Conservation (phyloP, 352 stramenopile species). For the Phytophthora syringae region DNA sequence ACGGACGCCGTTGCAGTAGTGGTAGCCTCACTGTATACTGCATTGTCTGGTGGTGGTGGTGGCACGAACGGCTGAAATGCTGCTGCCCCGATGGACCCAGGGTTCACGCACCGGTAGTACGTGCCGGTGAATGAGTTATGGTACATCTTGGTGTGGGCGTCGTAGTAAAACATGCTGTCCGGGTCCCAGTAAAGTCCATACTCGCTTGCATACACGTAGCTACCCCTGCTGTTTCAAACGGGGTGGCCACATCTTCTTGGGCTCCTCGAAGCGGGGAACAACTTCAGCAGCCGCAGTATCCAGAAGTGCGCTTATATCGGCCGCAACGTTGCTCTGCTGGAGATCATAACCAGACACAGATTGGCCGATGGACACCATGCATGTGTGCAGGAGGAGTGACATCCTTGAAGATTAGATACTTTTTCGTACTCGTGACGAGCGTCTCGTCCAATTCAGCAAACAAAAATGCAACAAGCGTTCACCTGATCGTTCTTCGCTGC, state of each 20-base stretch:
- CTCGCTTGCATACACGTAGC: constrained; percentile 75
- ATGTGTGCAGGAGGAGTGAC: constrained; percentile 28
- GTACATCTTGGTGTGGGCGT: constrained; percentile 76
- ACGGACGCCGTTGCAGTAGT: constrained; percentile 23
- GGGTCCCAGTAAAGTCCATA: constrained; percentile 80
- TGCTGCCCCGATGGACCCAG: constrained; percentile 20
- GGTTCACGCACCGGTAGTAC: constrained; percentile 63
- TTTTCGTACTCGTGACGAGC: constrained; percentile 26
- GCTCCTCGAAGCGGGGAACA: constrained; percentile 59
- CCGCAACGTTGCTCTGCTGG: constrained; percentile 43
- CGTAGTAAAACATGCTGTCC: constrained; percentile 89
- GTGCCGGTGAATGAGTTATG: constrained; percentile 70
- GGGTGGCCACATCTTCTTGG: constrained; percentile 81
- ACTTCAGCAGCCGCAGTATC: constrained; percentile 64
- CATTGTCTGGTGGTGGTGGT: constrained; percentile 56
- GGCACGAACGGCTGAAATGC: constrained; percentile 61
- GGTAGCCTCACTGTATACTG: constrained; percentile 27
- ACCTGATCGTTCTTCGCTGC: constrained; percentile 46
- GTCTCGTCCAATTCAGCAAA: constrained; percentile 34
- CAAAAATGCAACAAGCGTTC: constrained; percentile 46
- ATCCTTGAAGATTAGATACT: constrained; percentile 41
- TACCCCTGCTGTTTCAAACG: constrained; percentile 84
- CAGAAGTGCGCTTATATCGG: constrained; percentile 71
- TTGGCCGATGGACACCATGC: constrained; percentile 2
- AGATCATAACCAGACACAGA: constrained; percentile 12